Evolutionary conservation across 2,329 filamentous ascomycete species (phyloP).

Genomic region (Aspergillus sp.): DNA sequence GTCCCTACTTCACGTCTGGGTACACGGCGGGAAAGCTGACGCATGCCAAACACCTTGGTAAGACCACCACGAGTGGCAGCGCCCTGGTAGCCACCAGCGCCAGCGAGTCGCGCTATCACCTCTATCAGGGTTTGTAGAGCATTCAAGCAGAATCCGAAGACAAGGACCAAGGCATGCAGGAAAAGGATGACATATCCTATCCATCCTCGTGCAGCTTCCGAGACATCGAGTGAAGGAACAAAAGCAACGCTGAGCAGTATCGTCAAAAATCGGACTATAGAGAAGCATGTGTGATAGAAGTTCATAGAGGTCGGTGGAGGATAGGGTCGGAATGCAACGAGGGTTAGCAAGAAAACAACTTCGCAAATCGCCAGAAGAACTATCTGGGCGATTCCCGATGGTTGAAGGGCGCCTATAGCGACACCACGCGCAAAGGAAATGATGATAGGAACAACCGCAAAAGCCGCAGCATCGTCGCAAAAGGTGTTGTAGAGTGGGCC

Average conservation of each 20-base stretch:
- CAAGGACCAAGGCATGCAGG: conserved; percentile 76
- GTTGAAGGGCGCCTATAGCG: conserved; percentile 87
- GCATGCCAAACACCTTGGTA: conserved; percentile 83
- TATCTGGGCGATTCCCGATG: conserved; percentile 87
- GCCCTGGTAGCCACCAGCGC: conserved; percentile 72
- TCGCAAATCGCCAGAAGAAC: conserved; percentile 91
- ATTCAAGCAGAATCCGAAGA: conserved; percentile 92
- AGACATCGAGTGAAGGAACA: conserved; percentile 73
- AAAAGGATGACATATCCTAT: conserved; percentile 88
- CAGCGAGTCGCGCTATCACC: conserved; percentile 74
- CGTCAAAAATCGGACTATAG: conserved; percentile 68
- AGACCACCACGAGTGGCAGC: conserved; percentile 73
- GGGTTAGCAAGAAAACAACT: conserved; percentile 78
- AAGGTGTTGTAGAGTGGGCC: conserved; percentile 97
- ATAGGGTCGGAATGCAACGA: conserved; percentile 87
- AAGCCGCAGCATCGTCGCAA: conserved; percentile 85
- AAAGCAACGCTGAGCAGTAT: conserved; percentile 78
- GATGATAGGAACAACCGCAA: conserved; percentile 80
- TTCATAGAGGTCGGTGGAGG: conserved; percentile 95
- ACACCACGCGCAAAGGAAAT: conserved; percentile 82
- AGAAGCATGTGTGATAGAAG: conserved; percentile 83
- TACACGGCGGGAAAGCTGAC: conserved; percentile 73
- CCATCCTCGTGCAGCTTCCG: conserved; percentile 81
- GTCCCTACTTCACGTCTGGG: conserved; percentile 61
- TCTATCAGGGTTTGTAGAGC: conserved; percentile 87